phyloP scores from a whole-genome alignment of 1,139 yeast species.

The Pichia sp. region DNA sequence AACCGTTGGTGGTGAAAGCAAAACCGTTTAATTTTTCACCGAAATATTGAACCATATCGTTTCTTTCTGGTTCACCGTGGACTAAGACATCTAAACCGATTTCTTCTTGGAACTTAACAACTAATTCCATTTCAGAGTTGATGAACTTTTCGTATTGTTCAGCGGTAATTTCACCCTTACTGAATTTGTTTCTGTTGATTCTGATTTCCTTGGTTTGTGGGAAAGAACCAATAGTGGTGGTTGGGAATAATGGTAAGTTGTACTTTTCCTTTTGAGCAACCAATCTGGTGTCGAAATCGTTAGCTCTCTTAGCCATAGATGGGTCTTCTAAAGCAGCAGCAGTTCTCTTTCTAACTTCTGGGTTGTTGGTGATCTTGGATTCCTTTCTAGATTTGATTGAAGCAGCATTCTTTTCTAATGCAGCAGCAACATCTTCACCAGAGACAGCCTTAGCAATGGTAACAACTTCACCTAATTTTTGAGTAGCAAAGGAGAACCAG shows the following conservation, averaged over 20 bases:
- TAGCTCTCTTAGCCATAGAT: constrained; percentile 73
- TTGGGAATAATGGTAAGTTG: constrained; percentile 97
- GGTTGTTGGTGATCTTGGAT: constrained; percentile 85
- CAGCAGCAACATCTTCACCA: constrained; percentile 60
- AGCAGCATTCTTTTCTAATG: constrained; percentile 78
- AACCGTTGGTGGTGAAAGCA: constrained; percentile 97
- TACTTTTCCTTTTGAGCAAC: constrained; percentile 78
- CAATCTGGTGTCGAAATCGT: constrained; percentile 82
- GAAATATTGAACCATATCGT: constrained; percentile 99
- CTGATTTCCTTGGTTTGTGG: constrained; percentile 99
- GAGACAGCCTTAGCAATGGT: constrained; percentile 82
- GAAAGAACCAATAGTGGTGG: constrained; percentile 99
- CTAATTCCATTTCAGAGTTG: constrained; percentile 91
- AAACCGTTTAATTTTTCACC: constrained; percentile 98
- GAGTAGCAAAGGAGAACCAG: constrained; percentile 98
- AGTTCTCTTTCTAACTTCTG: constrained; percentile 84
- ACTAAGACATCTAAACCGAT: constrained; percentile 95
- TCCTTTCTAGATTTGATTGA: constrained; percentile 80
- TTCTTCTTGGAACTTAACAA: constrained; percentile 98
- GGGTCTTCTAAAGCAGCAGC: constrained; percentile 56
- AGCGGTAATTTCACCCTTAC: constrained; percentile 91
- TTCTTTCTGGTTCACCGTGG: constrained; percentile 99
- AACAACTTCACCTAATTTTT: constrained; percentile 89
- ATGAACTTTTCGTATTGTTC: constrained; percentile 95
- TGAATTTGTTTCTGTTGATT: constrained; percentile 95